Evolutionary conservation across 2,329 filamentous ascomycete genomes (phyloP).

Genomic region (Xylaria sp.): DNA sequence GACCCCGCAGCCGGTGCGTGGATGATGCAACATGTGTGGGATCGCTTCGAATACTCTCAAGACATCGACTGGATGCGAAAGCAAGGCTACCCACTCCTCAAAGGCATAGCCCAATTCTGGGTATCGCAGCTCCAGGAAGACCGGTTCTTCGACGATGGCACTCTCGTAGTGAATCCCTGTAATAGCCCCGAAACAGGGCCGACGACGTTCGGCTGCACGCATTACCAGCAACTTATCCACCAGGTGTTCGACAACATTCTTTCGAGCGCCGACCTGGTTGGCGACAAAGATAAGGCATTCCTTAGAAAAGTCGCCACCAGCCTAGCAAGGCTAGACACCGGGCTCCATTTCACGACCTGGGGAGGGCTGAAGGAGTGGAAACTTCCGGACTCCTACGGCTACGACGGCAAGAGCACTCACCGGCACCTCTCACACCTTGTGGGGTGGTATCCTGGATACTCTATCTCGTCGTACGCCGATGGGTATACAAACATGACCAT

Average conservation of each 20-base stretch:
- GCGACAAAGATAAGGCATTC: constrained; percentile 41
- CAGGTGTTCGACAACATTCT: constrained; percentile 49
- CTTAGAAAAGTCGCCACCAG: constrained; percentile 46
- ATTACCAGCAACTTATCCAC: constrained; percentile 58
- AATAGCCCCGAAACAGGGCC: constrained; percentile 63
- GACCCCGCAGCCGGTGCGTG: constrained; percentile 57
- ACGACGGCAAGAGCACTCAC: constrained; percentile 37
- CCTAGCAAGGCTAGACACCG: constrained; percentile 44
- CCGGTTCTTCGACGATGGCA: constrained; percentile 54
- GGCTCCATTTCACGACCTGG: constrained; percentile 40
- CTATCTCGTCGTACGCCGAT: constrained; percentile 49
- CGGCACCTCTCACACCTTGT: constrained; percentile 61
- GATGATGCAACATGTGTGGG: constrained; percentile 66
- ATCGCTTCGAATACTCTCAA: constrained; percentile 60
- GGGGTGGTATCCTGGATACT: constrained; percentile 61
- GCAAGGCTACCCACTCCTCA: constrained; percentile 59
- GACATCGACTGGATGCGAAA: constrained; percentile 53
- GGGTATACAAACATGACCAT: constrained; percentile 52
- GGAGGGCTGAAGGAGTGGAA: constrained; percentile 46
- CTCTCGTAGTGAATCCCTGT: constrained; percentile 62
- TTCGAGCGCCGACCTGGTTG: constrained; percentile 30
- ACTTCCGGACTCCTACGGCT: constrained; percentile 40
- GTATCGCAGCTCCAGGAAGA: constrained; percentile 59
- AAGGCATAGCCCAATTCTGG: constrained; percentile 61
- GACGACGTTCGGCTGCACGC: constrained; percentile 59